Base-by-base conservation (phyloP, 257 asterid genomes). In the Solanum tarijense region DNA sequence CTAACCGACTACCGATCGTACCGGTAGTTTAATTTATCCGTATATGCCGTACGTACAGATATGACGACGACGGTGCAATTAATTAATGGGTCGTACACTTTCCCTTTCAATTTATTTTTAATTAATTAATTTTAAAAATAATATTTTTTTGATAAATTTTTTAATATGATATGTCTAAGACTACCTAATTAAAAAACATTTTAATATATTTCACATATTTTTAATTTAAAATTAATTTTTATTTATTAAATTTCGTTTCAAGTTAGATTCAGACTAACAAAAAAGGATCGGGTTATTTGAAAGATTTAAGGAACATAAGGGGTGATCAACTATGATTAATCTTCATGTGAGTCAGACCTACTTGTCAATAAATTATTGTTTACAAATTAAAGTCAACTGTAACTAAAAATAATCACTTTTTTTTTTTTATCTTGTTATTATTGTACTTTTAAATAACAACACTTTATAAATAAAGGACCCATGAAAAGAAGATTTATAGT, bases 41-140 rank as follows among this genome's bases (percentile, higher is more conserved):
- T 89, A 89, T 88, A n/a, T 82, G 89, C 94, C 95, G 95, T 94
- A 94, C 95, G 94, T 92, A 94, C 95, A 65, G 89, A 88, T 88
- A 83, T 85, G 92, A 87, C 87, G 89, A 85, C 58, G 92, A 86
- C 87, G 90, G 92, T 90, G 88, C 89, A 25, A 86, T 83, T 68
- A 86, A 32, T 90, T 39, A 69, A 79, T 69, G 46, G 62, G 62
- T 31, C 12, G 78, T 68, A 68, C 36, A 27, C 74, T n/a, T 62
- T 58, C 5, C 68, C 1, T n/a, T n/a, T 23, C 71, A 62, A 62
- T 62, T 62, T 62, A 62, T 62, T 62, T 62, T 62, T 10, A 62
- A n/a, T 9, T n/a, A 62, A n/a, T 9, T 62, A 20, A 58, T 62
- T 62, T 23, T 9, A 2, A 23, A 62, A n/a, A n/a, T 9, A 23